Evolutionary conservation across 257 asterid genomes (phyloP).

Genomic region (Nicotiana tomentosiformis): DNA sequence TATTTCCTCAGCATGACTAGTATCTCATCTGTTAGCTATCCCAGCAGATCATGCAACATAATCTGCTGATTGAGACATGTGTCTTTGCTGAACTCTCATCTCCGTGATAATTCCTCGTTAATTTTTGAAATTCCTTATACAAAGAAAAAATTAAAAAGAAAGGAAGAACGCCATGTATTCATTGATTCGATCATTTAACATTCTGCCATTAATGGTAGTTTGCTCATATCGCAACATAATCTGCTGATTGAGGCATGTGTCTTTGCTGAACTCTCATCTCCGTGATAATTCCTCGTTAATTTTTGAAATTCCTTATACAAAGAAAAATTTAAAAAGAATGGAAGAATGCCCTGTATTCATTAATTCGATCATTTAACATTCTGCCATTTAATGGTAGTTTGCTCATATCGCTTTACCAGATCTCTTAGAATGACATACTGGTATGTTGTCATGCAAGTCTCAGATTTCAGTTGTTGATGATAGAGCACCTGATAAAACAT

Average conservation of each 20-base stretch:
- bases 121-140: background rate
- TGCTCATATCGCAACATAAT: background rate
- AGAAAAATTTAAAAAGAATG: background rate
- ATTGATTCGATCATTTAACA: background rate
- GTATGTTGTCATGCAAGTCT: background rate
- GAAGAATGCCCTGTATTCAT: background rate
- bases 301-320: background rate
- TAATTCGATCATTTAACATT: background rate
- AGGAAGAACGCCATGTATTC: background rate
- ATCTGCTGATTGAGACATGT: background rate
- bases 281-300: background rate
- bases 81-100: background rate
- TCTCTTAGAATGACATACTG: background rate
- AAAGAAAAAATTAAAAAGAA: background rate
- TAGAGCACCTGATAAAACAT: background rate
- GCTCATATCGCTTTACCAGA: background rate
- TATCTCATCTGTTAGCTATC: background rate
- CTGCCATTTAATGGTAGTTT: background rate
- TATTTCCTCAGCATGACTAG: background rate
- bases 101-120: background rate
- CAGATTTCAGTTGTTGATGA: conserved; percentile 1
- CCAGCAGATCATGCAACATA: conserved; percentile 18
- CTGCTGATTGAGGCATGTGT: background rate
- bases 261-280: background rate
- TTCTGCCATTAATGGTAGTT: background rate